These are phyloP conservation scores for Clavispora asparagi DNA, from an alignment of 805 yeast species.

Conservation along the genomic window DNA sequence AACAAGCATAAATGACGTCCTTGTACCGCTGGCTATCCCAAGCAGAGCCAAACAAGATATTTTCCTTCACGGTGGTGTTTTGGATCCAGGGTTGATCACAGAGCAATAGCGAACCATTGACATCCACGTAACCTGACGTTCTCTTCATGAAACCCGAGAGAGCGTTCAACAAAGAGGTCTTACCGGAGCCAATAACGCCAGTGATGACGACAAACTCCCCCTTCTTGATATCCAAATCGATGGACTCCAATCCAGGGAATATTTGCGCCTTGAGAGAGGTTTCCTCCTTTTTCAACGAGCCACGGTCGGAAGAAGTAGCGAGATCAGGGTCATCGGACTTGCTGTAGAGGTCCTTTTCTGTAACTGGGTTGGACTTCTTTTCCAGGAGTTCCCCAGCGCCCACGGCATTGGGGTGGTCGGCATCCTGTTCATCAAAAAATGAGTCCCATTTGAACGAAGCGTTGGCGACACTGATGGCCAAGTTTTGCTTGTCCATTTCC, in stretches of 20 bases:
- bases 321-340: neutral
- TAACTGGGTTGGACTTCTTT: neutral
- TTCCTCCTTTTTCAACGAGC: neutral
- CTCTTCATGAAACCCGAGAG: conserved; percentile 67
- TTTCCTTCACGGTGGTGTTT: conserved; percentile 71
- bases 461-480: conserved; percentile 45
- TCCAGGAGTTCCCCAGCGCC: neutral
- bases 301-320: conserved; percentile 1
- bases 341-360: neutral
- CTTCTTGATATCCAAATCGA: conserved; percentile 49
- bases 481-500: conserved; percentile 20
- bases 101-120: conserved; percentile 49
- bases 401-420: neutral
- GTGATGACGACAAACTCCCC: conserved; percentile 75
- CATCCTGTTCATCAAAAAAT: conserved; percentile 8
- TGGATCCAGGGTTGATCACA: conserved; percentile 81
- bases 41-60: conserved; percentile 62
- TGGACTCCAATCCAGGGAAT: conserved; percentile 43
- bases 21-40: conserved; percentile 49
- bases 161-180: conserved; percentile 66
- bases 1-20: conserved; percentile 58
- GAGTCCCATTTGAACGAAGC: conserved; percentile 68
- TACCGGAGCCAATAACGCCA: conserved; percentile 81
- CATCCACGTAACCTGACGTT: conserved; percentile 44
- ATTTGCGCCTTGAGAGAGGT: conserved; percentile 17